Base-by-base conservation (phyloP, 2,329 filamentous ascomycete species). In the Cladorrhinum sp. region DNA sequence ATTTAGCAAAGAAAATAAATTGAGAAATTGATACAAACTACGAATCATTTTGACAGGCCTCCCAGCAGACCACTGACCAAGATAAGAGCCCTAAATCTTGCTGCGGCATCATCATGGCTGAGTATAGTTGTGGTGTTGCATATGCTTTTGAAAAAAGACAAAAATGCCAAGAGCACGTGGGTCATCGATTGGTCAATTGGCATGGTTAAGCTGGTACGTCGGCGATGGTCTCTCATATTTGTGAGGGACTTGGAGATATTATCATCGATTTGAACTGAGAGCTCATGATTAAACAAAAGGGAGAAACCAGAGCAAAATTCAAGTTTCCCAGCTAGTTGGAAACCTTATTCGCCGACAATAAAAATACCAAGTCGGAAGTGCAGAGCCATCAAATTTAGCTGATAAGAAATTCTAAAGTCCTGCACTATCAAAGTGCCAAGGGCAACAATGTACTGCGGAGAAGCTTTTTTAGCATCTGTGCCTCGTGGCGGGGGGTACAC, bases 151-250 rank as follows among this genome's bases (percentile, higher is more conserved):
- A 16, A 9, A 16, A 16, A 16, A 36, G 12, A 36, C 4, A 9
- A 36, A 20, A 54, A 36, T 18, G 33, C 53, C 53, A 55, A 55
- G 30, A 46, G 54, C 54, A 57, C 54, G 54, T 57, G 54, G 36
- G 54, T 14, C 36, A 39, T 49, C 39, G 36, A 57, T 57, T 57
- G 54, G 54, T n/a, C 54, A 57, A 57, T 57, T 18, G 54, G 54
- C 39, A 28, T 3, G 54, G 20, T 20, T 46, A 26, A 14, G 51
- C 46, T n/a, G 24, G 28, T 39, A 55, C 54, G 50, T 30, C 12
- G 8, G 2, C 24, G 8, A 6, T 10, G 20, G 50, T 28, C 26
- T 50, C 18, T 51, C 3, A 24, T 26, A 23, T 23, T 57, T 57
- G 54, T 21, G 18, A 49, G 24, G 23, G 20, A 57, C 54, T 57